Percentiles rank a stretch among this genome's conserved stretches.
Evolutionary conservation across 805 yeast species (phyloP).

Genomic region (Starmerella etchellsii): DNA sequence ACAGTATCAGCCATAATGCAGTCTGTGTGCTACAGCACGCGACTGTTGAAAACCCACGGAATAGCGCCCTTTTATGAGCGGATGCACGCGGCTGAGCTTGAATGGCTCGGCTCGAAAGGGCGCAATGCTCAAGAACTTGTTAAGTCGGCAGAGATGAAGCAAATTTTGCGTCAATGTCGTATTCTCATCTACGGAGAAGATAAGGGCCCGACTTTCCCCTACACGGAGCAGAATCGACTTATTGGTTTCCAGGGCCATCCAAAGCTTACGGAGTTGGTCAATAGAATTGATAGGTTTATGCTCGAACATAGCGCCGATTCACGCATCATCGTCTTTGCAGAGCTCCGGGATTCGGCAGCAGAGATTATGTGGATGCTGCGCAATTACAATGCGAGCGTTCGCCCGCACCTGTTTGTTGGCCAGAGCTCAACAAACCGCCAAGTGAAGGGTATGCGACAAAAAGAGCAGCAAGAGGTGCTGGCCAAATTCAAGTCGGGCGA

Average conservation of each 20-base stretch:
- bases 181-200: conserved; percentile 26
- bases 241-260: conserved; percentile 47
- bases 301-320: conserved; percentile 29
- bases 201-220: conserved; percentile 18
- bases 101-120: conserved; percentile 17
- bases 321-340: conserved; percentile 79
- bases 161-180: conserved; percentile 37
- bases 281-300: conserved; percentile 48
- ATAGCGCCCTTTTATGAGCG: conserved; percentile 60
- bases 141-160: conserved; percentile 36
- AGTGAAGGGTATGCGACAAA: conserved; percentile 78
- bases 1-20: conserved; percentile 43
- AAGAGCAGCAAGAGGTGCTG: conserved; percentile 68
- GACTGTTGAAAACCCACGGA: conserved; percentile 65
- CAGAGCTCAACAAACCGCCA: conserved; percentile 43
- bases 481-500: conserved; percentile 58
- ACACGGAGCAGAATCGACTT: conserved; percentile 7
- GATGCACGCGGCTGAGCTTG: conserved; percentile 38
- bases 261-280: conserved; percentile 48
- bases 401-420: conserved; percentile 85
- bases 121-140: conserved; percentile 49
- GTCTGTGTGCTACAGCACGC: conserved; percentile 46
- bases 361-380: conserved; percentile 58
- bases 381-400: conserved; percentile 29
- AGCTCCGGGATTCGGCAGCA: conserved; percentile 76